Evolutionary conservation across 768 basidiomycete genomes (phyloP).

Genomic region (Hygrocybe punicea): DNA sequence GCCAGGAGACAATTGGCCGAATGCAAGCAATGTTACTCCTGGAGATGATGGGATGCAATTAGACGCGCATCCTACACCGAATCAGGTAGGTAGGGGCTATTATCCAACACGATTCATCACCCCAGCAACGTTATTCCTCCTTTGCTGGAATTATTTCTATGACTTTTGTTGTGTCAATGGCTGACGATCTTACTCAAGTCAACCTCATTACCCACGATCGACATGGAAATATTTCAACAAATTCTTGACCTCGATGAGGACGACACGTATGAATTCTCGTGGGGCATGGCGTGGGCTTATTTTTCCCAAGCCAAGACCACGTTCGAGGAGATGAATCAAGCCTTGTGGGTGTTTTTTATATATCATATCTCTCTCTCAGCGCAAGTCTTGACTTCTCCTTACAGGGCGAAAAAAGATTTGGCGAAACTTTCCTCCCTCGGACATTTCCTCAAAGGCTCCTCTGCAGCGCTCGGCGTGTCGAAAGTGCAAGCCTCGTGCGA

Average conservation of each 20-base stretch:
- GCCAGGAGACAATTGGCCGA: no score
- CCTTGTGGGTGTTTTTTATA: constrained; percentile 72
- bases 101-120: no score
- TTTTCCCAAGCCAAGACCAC: constrained; percentile 76
- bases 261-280: constrained; percentile 71
- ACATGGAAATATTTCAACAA: constrained; percentile 80
- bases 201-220: constrained; percentile 43
- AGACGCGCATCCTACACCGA: no score
- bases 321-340: constrained; percentile 72
- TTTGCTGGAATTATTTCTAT: not conserved
- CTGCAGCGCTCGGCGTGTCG: constrained; percentile 83
- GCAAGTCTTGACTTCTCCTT: no score
- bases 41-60: no score
- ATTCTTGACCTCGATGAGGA: constrained; percentile 91
- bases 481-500: constrained; percentile 85
- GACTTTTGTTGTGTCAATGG: not conserved
- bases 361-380: no score
- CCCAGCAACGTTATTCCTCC: no score
- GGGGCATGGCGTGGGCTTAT: constrained; percentile 74
- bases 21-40: no score
- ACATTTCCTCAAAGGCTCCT: constrained; percentile 97
- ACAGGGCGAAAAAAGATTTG: constrained; percentile 62
- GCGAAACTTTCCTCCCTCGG: constrained; percentile 67
- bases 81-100: no score
- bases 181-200: not conserved